Percentiles rank a stretch among this genome's conserved stretches.
phyloP scores from a whole-genome alignment of 2,329 filamentous ascomycete species.

The Xylariaceae sp. region DNA sequence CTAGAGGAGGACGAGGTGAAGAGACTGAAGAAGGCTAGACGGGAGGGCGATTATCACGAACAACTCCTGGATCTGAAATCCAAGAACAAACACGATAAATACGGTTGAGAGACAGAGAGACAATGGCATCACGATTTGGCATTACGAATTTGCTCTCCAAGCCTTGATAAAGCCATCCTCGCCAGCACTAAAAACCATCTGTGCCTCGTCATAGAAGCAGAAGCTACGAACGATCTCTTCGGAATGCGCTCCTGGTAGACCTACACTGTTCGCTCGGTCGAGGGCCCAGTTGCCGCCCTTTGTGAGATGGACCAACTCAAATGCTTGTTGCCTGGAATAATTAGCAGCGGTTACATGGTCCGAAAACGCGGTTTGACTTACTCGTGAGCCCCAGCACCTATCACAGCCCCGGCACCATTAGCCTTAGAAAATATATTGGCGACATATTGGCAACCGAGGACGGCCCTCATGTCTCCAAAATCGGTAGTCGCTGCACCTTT shows the following conservation, averaged over 20 bases:
- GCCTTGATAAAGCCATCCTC: slow-evolving; percentile 65
- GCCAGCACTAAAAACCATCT: slow-evolving; percentile 64
- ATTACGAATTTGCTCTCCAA: slow-evolving; percentile 53
- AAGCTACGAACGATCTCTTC: slow-evolving; percentile 69
- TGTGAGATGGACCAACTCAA: slow-evolving; percentile 66
- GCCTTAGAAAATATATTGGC: slow-evolving; percentile 69
- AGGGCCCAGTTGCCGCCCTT: slow-evolving; percentile 61
- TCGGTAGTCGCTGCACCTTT: slow-evolving; percentile 61
- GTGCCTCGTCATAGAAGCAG: slow-evolving; percentile 67
- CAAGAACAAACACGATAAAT: slow-evolving; percentile 94
- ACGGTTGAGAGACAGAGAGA: slow-evolving; percentile 48
- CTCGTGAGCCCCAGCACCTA: slow-evolving; percentile 73
- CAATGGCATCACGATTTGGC: slow-evolving; percentile 17
- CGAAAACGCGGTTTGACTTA: slow-evolving; percentile 48
- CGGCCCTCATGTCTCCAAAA: slow-evolving; percentile 73
- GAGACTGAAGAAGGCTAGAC: slow-evolving; percentile 79
- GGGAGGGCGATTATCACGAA: slow-evolving; percentile 91
- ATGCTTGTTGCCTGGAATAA: slow-evolving; percentile 51
- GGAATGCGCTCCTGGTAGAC: slow-evolving; percentile 67
- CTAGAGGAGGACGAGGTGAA: slow-evolving; percentile 87
- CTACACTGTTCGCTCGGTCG: slow-evolving; percentile 61
- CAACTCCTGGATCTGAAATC: slow-evolving; percentile 84
- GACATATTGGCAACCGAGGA: slow-evolving; percentile 76
- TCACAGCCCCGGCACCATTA: slow-evolving; percentile 63
- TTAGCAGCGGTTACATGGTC: slow-evolving; percentile 11